Conservation (phyloP, 805 yeast species). For the Candida multigemmis region DNA sequence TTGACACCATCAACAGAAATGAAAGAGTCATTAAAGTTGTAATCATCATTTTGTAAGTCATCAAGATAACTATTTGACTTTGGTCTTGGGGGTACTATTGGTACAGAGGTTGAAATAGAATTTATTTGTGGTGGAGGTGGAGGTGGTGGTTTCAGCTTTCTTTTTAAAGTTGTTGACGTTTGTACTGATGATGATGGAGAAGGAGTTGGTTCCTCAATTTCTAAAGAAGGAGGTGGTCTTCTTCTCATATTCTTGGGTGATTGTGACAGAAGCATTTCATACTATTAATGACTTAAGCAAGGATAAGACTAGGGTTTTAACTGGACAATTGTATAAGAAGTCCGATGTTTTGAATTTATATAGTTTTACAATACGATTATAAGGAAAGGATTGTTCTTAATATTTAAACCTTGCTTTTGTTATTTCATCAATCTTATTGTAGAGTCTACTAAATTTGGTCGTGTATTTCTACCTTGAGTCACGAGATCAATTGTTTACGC, state of each 20-base stretch:
- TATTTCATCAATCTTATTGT: too few species aligned
- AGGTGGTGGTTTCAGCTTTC: conserved; percentile 1
- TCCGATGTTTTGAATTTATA: too few species aligned
- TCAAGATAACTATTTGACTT: not conserved
- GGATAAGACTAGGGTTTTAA: too few species aligned
- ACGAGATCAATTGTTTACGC: not conserved
- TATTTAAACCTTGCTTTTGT: too few species aligned
- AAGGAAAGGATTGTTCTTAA: too few species aligned
- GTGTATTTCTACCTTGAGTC: too few species aligned
- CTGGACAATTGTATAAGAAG: too few species aligned
- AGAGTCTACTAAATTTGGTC: too few species aligned
- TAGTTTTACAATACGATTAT: too few species aligned
- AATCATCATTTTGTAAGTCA: conserved; percentile 3
- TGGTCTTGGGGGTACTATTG: conserved; percentile 3
- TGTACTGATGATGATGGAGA: not conserved
- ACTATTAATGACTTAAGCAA: too few species aligned
- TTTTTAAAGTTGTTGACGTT: not conserved
- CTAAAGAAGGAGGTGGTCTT: conserved; percentile 1
- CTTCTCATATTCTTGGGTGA: not conserved
- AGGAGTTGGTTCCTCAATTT: not conserved
- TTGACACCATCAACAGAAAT: conserved; percentile 21
- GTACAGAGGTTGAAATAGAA: not conserved
- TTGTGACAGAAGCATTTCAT: too few species aligned
- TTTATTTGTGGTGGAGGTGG: not conserved
- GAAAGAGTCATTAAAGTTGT: conserved; percentile 12